Percentiles rank a stretch among this genome's conserved stretches.
Conservation (phyloP, 2,329 filamentous ascomycete species). For the Diaporthe vaccinii region DNA sequence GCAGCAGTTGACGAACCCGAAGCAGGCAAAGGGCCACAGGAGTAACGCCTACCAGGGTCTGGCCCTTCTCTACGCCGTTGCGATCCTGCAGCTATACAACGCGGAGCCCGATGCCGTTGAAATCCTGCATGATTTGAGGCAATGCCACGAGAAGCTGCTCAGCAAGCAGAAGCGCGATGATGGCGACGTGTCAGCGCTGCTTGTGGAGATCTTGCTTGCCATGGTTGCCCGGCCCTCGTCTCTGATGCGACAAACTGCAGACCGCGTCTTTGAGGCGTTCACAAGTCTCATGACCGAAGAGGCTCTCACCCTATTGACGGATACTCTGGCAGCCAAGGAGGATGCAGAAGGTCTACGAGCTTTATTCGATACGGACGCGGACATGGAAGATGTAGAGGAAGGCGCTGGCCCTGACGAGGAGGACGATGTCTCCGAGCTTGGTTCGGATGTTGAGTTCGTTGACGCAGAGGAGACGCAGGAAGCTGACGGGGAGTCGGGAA, state of each 20-base stretch:
- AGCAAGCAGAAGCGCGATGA: constrained; percentile 68
- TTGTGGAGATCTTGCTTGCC: constrained; percentile 91
- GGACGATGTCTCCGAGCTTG: constrained; percentile 56
- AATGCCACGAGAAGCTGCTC: constrained; percentile 78
- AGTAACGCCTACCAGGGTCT: constrained; percentile 72
- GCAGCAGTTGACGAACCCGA: constrained; percentile 63
- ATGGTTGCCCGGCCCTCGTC: constrained; percentile 89
- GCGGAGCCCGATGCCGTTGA: constrained; percentile 88
- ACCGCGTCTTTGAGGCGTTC: constrained; percentile 90
- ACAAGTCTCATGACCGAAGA: constrained; percentile 79
- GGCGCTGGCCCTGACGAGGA: constrained; percentile 55
- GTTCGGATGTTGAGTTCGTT: constrained; percentile 60
- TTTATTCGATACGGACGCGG: constrained; percentile 80
- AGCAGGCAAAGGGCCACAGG: constrained; percentile 49
- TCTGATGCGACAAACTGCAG: constrained; percentile 86
- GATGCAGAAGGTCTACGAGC: constrained; percentile 86
- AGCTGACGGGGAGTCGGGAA: constrained; percentile 57
- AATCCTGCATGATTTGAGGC: constrained; percentile 84
- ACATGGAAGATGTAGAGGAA: constrained; percentile 66
- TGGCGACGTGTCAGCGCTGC: constrained; percentile 73
- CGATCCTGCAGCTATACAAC: constrained; percentile 90
- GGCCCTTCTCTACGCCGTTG: constrained; percentile 84
- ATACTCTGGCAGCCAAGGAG: constrained; percentile 84
- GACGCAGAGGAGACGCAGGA: constrained; percentile 44
- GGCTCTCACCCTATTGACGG: constrained; percentile 75